phyloP scores from a whole-genome alignment of 2,329 filamentous ascomycete species.

The Phoma herbarum region DNA sequence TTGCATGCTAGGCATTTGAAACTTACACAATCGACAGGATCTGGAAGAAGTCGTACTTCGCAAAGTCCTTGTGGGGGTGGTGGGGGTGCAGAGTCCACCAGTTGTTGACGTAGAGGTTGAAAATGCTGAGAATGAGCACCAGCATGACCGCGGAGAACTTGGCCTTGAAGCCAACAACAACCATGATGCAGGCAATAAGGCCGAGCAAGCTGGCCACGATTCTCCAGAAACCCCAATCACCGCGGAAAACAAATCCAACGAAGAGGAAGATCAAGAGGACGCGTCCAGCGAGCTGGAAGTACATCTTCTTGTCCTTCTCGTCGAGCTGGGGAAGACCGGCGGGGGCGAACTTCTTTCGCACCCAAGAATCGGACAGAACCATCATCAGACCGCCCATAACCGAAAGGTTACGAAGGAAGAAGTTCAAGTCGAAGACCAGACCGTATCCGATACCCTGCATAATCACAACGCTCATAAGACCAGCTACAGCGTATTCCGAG shows the following conservation, averaged over 20 bases:
- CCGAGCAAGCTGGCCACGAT: constrained; percentile 85
- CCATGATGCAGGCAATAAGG: constrained; percentile 94
- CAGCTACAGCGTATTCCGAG: constrained; percentile 90
- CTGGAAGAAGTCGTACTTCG: constrained; percentile 99
- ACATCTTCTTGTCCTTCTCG: constrained; percentile 99
- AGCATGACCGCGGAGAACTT: constrained; percentile 98
- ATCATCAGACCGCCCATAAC: constrained; percentile 97
- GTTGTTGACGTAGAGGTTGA: constrained; percentile 98
- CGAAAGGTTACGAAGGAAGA: constrained; percentile 98
- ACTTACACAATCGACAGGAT: constrained; percentile 93
- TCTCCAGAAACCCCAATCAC: constrained; percentile 90
- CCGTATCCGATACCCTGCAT: constrained; percentile 96
- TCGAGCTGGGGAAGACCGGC: constrained; percentile 92
- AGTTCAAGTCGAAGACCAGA: constrained; percentile 98
- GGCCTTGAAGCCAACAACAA: constrained; percentile 98
- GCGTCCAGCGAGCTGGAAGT: constrained; percentile 96
- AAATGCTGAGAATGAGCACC: constrained; percentile 92
- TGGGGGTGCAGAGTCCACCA: constrained; percentile 99
- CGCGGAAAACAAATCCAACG: constrained; percentile 93
- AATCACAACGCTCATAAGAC: constrained; percentile 89
- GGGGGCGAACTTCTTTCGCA: constrained; percentile 95
- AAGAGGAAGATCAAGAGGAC: constrained; percentile 98
- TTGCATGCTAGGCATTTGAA: background rate
- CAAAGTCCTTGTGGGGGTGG: constrained; percentile 99
- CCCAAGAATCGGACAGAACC: constrained; percentile 98